Evolutionary conservation across 495 filamentous ascomycete species (phyloP).

Genomic region (Daldinia grandis): DNA sequence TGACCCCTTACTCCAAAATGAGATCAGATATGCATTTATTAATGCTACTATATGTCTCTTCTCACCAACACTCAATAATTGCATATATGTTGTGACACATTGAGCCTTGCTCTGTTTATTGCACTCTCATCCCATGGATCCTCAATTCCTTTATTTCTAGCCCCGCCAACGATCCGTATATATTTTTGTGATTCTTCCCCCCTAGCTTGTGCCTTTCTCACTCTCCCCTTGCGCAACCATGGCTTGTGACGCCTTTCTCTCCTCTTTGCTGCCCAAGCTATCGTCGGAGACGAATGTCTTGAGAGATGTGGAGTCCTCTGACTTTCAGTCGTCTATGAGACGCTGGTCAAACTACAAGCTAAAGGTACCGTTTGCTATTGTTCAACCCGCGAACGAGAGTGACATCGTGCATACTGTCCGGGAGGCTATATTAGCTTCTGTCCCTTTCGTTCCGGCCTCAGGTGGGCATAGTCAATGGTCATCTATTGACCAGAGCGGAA

Average conservation of each 20-base stretch:
- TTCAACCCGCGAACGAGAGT: not conserved
- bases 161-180: not conserved
- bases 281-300: not conserved
- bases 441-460: conserved; percentile 48
- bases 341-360: not conserved
- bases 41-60: not conserved
- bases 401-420: not conserved
- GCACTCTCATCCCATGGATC: not conserved
- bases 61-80: not conserved
- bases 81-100: not conserved
- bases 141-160: not conserved
- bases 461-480: conserved; percentile 52
- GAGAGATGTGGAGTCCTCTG: not conserved
- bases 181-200: not conserved
- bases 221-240: not conserved
- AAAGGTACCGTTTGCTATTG: not conserved
- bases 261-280: not conserved
- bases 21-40: too few species aligned
- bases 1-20: not conserved
- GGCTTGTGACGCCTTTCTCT: not conserved
- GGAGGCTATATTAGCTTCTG: conserved; percentile 3
- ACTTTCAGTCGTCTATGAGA: not conserved
- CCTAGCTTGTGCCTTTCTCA: not conserved
- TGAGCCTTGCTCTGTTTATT: not conserved
- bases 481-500: conserved; percentile 38